Base-by-base conservation (phyloP, 2,329 filamentous ascomycete genomes). In the Colletotrichum salicis region DNA sequence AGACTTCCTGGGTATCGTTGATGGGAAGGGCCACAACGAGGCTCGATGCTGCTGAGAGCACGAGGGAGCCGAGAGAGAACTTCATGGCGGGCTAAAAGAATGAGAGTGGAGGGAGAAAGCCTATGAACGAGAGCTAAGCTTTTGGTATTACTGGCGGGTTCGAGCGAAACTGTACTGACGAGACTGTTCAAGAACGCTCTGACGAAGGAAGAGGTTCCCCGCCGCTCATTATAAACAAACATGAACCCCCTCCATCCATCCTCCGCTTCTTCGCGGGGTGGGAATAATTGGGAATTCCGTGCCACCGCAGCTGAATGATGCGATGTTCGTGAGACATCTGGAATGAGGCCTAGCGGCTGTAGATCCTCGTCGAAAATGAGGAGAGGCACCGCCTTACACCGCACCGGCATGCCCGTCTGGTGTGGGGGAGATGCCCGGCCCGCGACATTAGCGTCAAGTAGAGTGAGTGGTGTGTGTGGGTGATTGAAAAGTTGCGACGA, bases 1-100 rank as follows among this genome's bases (percentile, higher is more conserved):
- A 90, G 15, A 74, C 10, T 3, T 22, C 10, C 6, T 22, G 27
- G 19, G 54, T n/a, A 4, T 61, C 60, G 22, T 72, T 55, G 45
- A 66, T 70, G 45, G 52, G 70, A 27, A 45, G 22, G 35, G 65
- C 70, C 6, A 33, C 15, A 3, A 52, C 65, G 41, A 64, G 11
- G 29, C 35, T n/a, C 59, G 60, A 66, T 6, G 52, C 37, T 19
- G 65, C 70, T 22, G 55, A 59, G 54, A 71, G 70, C 22, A 62
- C 19, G 22, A 69, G 33, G 15, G 66, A 64, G 52, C 51, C 7
- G 27, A 64, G 35, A 29, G 61, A 41, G 52, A 57, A 48, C 62
- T 58, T 64, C 62, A 64, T 64, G 51, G n/a, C 31, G 45, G 45
- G 45, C 29, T 6, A 3, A 37, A n/a, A 41, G 29, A n/a, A 10